Conservation (phyloP, 805 yeast species). For the Hanseniaspora pseudoguilliermondii region DNA sequence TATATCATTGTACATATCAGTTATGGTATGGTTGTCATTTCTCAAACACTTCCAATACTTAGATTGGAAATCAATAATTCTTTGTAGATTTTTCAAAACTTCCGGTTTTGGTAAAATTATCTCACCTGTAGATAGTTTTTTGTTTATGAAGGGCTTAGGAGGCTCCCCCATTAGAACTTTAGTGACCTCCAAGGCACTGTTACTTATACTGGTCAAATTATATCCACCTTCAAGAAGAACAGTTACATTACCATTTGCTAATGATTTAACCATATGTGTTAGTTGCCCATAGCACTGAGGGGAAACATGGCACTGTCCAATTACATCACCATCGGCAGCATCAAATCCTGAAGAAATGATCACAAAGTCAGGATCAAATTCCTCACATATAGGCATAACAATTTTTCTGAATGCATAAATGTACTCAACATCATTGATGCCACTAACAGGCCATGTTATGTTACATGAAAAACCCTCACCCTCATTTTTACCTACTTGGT, state of each 20-base stretch:
- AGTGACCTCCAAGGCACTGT: constrained; percentile 82
- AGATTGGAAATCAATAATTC: constrained; percentile 68
- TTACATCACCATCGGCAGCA: constrained; percentile 96
- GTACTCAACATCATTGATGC: constrained; percentile 92
- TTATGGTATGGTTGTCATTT: constrained; percentile 12
- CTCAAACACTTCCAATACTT: constrained; percentile 76
- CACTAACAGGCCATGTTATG: constrained; percentile 86
- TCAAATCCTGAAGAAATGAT: constrained; percentile 93
- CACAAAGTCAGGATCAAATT: constrained; percentile 84
- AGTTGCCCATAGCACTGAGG: constrained; percentile 94
- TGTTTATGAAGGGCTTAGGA: constrained; percentile 60
- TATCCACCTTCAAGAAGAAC: constrained; percentile 95
- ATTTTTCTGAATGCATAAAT: constrained; percentile 78
- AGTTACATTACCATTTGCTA: constrained; percentile 79
- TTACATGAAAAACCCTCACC: constrained; percentile 85
- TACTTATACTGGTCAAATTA: constrained; percentile 79
- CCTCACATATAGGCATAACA: constrained; percentile 76
- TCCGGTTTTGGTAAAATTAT: constrained; percentile 50
- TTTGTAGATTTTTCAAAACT: constrained; percentile 67
- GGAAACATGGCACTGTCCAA: constrained; percentile 91
- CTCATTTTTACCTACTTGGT: constrained; percentile 68
- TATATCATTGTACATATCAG: neutral
- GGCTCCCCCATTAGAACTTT: constrained; percentile 90
- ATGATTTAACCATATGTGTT: constrained; percentile 79
- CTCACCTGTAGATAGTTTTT: constrained; percentile 17